These are phyloP conservation scores for Claviceps paspali DNA, from an alignment of 2,329 filamentous ascomycete species.

Conservation along the genomic window DNA sequence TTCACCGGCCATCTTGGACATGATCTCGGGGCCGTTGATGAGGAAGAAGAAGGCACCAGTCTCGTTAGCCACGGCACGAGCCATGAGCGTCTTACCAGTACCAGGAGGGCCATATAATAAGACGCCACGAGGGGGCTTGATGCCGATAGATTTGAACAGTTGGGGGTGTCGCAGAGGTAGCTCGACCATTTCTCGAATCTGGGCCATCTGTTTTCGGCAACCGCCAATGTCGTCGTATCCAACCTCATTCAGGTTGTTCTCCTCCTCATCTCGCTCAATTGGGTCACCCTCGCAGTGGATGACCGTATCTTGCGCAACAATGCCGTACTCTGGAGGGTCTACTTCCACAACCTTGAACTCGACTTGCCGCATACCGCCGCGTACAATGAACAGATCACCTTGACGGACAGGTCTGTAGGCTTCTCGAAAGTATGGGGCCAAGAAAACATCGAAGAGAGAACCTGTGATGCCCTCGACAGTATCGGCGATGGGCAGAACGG, in stretches of 20 bases:
- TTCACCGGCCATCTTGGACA: constrained; percentile 99
- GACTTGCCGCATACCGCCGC: constrained; percentile 96
- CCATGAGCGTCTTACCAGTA: constrained; percentile 99
- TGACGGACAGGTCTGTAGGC: constrained; percentile 94
- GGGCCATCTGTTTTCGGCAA: constrained; percentile 98
- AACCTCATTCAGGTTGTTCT: constrained; percentile 98
- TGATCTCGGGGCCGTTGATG: constrained; percentile 98
- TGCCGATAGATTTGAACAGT: constrained; percentile 99
- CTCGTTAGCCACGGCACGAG: constrained; percentile 95
- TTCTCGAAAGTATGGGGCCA: constrained; percentile 98
- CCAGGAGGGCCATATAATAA: constrained; percentile 91
- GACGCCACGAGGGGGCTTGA: constrained; percentile 97
- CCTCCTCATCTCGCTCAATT: constrained; percentile 96
- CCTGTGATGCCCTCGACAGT: constrained; percentile 96
- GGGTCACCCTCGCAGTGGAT: constrained; percentile 84
- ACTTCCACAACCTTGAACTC: constrained; percentile 99
- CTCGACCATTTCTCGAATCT: constrained; percentile 97
- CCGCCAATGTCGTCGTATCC: constrained; percentile 99
- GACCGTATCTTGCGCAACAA: constrained; percentile 95
- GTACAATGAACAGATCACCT: constrained; percentile 93
- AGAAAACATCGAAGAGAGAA: constrained; percentile 96
- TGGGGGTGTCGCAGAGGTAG: constrained; percentile 91
- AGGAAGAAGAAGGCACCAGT: constrained; percentile 99
- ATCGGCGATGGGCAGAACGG: constrained; percentile 93
- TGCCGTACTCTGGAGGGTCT: constrained; percentile 94